A percentile compares a stretch with the other conserved stretches of the same genome.
Conservation (phyloP, 2,329 filamentous ascomycete species). For the Orbilia oligospora region DNA sequence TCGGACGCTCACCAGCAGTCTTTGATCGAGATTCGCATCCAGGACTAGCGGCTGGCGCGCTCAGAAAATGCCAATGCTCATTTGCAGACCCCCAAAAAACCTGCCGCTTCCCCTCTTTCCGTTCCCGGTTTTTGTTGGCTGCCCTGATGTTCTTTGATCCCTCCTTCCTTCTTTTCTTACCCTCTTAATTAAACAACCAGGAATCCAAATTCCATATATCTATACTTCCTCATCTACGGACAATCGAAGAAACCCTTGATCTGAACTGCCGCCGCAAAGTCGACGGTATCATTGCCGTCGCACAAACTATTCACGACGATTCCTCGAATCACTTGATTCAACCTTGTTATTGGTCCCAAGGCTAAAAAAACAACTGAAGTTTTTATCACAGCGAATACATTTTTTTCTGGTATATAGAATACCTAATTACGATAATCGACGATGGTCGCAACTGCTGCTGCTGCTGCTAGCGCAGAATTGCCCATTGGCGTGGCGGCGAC, state of each 20-base stretch:
- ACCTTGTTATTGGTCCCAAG: conserved; percentile 61
- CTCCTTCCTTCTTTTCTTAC: conserved; percentile 13
- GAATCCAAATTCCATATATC: background rate
- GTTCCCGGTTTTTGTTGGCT: conserved; percentile 22
- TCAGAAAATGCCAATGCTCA: conserved; percentile 5
- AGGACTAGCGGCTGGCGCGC: conserved; percentile 11
- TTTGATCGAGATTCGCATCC: conserved; percentile 36
- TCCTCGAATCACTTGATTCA: conserved; percentile 60
- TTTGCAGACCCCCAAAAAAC: conserved; percentile 30
- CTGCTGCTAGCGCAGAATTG: no score
- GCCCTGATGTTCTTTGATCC: background rate
- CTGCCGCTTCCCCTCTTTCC: conserved; percentile 60
- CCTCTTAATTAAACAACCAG: background rate
- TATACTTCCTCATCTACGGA: background rate
- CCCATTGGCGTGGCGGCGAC: conserved; percentile 27
- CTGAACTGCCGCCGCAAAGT: conserved; percentile 32
- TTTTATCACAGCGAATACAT: conserved; percentile 9
- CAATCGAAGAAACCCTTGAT: background rate
- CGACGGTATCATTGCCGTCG: conserved; percentile 35
- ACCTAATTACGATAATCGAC: background rate
- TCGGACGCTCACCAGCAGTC: no score
- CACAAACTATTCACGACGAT: conserved; percentile 20
- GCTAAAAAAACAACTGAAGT: conserved; percentile 60
- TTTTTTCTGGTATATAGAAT: background rate
- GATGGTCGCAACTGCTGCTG: conserved; percentile 10